Base-by-base conservation (phyloP, 2,329 filamentous ascomycete species). In the Cladosporium sp. region DNA sequence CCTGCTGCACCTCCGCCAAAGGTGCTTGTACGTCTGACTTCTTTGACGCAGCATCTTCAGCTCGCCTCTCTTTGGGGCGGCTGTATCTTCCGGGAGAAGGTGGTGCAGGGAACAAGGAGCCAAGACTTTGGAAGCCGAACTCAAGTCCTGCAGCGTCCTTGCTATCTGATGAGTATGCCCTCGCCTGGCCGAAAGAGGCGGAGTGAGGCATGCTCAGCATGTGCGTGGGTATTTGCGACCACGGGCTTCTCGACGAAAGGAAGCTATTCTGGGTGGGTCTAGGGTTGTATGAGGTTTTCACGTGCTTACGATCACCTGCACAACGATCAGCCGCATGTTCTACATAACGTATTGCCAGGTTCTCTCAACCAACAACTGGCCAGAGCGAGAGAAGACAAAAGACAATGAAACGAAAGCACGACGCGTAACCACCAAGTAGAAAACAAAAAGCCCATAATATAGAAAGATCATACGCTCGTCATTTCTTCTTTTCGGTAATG, bases 41-140 rank as follows among this genome's bases (percentile, higher is more conserved):
- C 12, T 24, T 21, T 10, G 34, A 34, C 18, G 32, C 34, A 41
- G 34, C 36, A 24, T 59, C 57, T 41, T 59, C 57, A 38, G 34
- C 36, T 28, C 57, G 32, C 26, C 49, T 52, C 24, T 68, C 68
- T 21, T 66, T 65, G 38, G 72, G 69, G 36, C 68, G 69, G 62
- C 73, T 75, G 49, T 75, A 74, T 54, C 73, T 69, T 10, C 70
- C 67, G 18, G 66, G 51, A 18, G 65, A 36, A 34, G 71, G 67
- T 32, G 70, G n/a, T 15, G 52, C 59, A 28, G 69, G 64, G 59
- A 76, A 74, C 21, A 76, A 67, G 6, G 69, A 67, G 47, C 67
- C 72, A n/a, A 75, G 65, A 51, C 74, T 75, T 52, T 75, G 74
- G 59, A 75, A 76, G 67, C 49, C 34, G 69, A 71, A 49, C 68